Percentiles rank a stretch among this genome's conserved stretches.
phyloP scores from a whole-genome alignment of 2,329 filamentous ascomycete genomes.

The Lachnellula arida region DNA sequence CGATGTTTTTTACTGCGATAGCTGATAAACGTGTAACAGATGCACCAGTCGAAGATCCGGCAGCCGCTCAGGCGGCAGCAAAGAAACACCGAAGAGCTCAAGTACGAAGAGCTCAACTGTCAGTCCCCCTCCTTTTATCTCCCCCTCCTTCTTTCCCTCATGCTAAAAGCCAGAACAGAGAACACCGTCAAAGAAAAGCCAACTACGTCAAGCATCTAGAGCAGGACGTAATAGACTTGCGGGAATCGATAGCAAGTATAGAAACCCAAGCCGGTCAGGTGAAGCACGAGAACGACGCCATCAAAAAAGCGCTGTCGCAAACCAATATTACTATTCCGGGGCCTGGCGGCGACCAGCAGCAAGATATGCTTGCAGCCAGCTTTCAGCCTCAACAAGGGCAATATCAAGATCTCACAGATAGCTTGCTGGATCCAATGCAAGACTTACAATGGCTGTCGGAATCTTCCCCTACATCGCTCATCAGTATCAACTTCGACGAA shows the following conservation, averaged over 20 bases:
- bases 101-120: slow-evolving; percentile 31
- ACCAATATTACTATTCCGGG: slow-evolving; percentile 8
- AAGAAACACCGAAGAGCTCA: slow-evolving; percentile 28
- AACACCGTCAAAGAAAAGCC: slow-evolving; percentile 29
- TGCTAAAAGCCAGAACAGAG: slow-evolving; percentile 12
- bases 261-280: slow-evolving; percentile 17
- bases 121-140: background rate
- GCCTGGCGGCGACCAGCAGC: background rate
- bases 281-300: slow-evolving; percentile 23
- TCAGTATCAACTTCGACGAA: slow-evolving; percentile 20
- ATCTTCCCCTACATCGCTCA: slow-evolving; percentile 3
- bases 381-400: background rate
- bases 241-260: slow-evolving; percentile 22
- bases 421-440: background rate
- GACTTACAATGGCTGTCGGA: background rate
- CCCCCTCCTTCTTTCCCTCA: background rate
- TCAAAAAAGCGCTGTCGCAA: slow-evolving; percentile 13
- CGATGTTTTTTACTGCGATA: background rate
- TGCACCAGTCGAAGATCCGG: slow-evolving; percentile 5
- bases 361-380: background rate
- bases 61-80: slow-evolving; percentile 11
- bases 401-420: background rate
- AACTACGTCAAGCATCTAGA: slow-evolving; percentile 29
- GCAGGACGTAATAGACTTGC: slow-evolving; percentile 25
- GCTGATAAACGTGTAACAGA: slow-evolving; percentile 3